Evolutionary conservation across 2,329 filamentous ascomycete genomes (phyloP).

Genomic region (Rhinocladiella similis): DNA sequence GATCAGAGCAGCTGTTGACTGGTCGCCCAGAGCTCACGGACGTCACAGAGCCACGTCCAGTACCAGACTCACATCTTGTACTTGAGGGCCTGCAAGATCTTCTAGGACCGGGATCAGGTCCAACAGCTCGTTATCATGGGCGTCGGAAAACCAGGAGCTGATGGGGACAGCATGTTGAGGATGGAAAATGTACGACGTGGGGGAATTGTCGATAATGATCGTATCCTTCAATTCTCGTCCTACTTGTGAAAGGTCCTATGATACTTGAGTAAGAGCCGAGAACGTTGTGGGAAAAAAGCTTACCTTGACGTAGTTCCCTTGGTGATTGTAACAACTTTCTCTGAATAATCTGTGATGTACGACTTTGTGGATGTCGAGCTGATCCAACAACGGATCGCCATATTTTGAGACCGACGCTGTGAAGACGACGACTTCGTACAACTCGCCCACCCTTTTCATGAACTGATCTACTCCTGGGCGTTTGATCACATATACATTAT

Average conservation of each 20-base stretch:
- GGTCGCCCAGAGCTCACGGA: constrained; percentile 1
- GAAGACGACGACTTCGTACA: constrained; percentile 98
- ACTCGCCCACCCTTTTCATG: constrained; percentile 96
- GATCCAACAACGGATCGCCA: constrained; percentile 91
- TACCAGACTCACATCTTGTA: constrained; percentile 94
- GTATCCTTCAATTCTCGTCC: constrained; percentile 94
- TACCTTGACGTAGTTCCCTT: constrained; percentile 96
- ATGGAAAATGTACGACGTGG: constrained; percentile 99
- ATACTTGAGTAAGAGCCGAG: constrained; percentile 11
- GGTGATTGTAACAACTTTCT: constrained; percentile 98
- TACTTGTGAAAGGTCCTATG: constrained; percentile 85
- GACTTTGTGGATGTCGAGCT: constrained; percentile 95
- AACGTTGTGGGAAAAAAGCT: constrained; percentile 9
- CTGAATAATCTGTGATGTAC: constrained; percentile 95
- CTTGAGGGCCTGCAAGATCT: constrained; percentile 84
- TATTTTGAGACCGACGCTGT: constrained; percentile 99
- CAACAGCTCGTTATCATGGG: constrained; percentile 96
- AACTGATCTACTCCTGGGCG: constrained; percentile 97
- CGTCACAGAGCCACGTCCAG: constrained; percentile 76
- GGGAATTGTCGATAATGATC: constrained; percentile 99
- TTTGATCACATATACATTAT: constrained; percentile 99
- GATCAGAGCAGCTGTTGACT: background rate
- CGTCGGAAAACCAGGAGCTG: constrained; percentile 99
- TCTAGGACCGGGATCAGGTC: constrained; percentile 98
- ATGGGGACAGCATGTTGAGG: constrained; percentile 98